Evolutionary conservation across 2,329 filamentous ascomycete genomes (phyloP).

Genomic region (Ophiostoma triangulosporum): DNA sequence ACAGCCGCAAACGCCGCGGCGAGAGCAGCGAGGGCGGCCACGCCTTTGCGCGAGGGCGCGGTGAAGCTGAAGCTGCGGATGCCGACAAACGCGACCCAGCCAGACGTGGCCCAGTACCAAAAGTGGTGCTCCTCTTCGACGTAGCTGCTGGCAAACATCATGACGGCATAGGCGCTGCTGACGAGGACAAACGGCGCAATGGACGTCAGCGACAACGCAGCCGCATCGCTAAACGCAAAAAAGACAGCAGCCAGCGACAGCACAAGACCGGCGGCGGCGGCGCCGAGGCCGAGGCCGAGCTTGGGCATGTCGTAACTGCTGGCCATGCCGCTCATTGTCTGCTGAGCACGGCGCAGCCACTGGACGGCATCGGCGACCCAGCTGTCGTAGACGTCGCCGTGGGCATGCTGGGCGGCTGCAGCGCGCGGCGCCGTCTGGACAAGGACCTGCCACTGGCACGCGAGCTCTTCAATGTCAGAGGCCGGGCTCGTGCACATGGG

Average conservation of each 20-base stretch:
- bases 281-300: conserved; percentile 34
- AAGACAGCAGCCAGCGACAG: conserved; percentile 26
- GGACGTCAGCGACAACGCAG: background rate
- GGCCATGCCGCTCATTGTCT: conserved; percentile 73
- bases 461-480: conserved; percentile 41
- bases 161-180: conserved; percentile 54
- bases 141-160: conserved; percentile 98
- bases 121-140: conserved; percentile 98
- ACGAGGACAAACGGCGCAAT: conserved; percentile 35
- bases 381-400: conserved; percentile 7
- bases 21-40: conserved; percentile 10
- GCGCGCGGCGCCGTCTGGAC: conserved; percentile 10
- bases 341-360: conserved; percentile 63
- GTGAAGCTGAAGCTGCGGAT: conserved; percentile 31
- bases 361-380: conserved; percentile 16
- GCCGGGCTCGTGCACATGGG: conserved; percentile 23
- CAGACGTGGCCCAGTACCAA: conserved; percentile 82
- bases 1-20: conserved; percentile 44
- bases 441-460: conserved; percentile 52
- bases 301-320: conserved; percentile 75
- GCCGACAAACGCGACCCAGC: conserved; percentile 49
- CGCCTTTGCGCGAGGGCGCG: background rate
- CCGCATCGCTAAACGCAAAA: conserved; percentile 11
- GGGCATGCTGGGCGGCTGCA: conserved; percentile 10
- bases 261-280: conserved; percentile 24